Conservation (phyloP, 2,329 filamentous ascomycete genomes). For the Penicillium brevicompactum region DNA sequence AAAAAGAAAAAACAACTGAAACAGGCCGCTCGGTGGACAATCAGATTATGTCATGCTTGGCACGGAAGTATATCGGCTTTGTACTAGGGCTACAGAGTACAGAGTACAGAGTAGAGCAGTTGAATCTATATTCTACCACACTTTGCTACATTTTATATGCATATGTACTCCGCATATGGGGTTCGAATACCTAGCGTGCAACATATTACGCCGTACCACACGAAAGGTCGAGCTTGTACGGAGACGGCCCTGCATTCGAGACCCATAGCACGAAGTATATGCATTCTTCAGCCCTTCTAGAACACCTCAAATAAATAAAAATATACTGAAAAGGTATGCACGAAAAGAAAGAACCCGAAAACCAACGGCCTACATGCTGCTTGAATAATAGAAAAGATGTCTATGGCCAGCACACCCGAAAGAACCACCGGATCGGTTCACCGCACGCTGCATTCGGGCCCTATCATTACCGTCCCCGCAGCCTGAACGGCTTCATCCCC, state of each 20-base stretch:
- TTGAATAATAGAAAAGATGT: neutral
- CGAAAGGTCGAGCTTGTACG: too few species aligned
- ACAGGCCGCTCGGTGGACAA: too few species aligned
- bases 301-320: neutral
- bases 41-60: too few species aligned
- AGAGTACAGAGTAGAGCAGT: too few species aligned
- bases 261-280: neutral
- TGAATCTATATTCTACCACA: too few species aligned
- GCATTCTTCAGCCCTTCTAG: neutral
- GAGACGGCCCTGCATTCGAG: neutral
- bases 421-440: constrained; percentile 27
- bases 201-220: too few species aligned
- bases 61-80: too few species aligned
- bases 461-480: constrained; percentile 24
- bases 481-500: constrained; percentile 33
- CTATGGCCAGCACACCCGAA: constrained; percentile 4
- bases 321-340: neutral
- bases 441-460: constrained; percentile 39
- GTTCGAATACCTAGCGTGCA: too few species aligned
- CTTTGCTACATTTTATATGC: too few species aligned
- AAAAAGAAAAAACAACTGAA: too few species aligned
- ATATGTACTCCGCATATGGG: too few species aligned
- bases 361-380: neutral
- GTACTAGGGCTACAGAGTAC: too few species aligned
- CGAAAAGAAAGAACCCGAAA: neutral